Evolutionary conservation across 352 stramenopile genomes (phyloP).

Genomic region (Thalassiosira oceanica): DNA sequence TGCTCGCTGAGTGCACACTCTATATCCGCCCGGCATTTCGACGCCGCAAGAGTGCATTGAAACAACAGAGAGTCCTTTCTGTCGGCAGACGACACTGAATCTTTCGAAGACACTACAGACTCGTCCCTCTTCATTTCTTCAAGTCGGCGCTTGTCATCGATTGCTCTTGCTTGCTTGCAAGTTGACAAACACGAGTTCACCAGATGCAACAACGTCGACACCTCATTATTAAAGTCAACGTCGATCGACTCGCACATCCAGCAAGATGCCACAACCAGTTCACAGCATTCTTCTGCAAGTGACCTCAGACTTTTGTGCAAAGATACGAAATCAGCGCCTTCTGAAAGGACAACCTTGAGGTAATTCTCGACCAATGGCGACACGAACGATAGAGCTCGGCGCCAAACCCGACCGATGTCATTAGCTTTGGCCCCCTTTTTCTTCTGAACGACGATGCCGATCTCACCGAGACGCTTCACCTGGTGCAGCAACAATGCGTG

Average conservation of each 20-base stretch:
- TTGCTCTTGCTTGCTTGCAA: no score
- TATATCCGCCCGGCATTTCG: constrained; percentile 23
- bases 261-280: constrained; percentile 21
- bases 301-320: constrained; percentile 2
- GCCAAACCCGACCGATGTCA: constrained; percentile 9
- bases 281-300: constrained; percentile 25
- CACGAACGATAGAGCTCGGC: constrained; percentile 25
- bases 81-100: constrained; percentile 11
- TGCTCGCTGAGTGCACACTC: neutral
- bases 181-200: no score
- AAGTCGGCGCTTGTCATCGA: no score
- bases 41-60: constrained; percentile 32
- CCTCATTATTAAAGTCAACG: no score
- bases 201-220: no score
- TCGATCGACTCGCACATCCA: no score
- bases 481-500: constrained; percentile 18
- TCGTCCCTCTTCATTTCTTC: no score
- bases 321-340: neutral
- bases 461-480: constrained; percentile 21
- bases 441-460: constrained; percentile 18
- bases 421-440: constrained; percentile 1
- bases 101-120: constrained; percentile 19
- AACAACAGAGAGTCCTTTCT: constrained; percentile 25
- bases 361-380: constrained; percentile 25
- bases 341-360: neutral